These are phyloP conservation scores for Cryphonectria naterciae DNA, from an alignment of 2,329 filamentous ascomycete species.

Conservation along the genomic window DNA sequence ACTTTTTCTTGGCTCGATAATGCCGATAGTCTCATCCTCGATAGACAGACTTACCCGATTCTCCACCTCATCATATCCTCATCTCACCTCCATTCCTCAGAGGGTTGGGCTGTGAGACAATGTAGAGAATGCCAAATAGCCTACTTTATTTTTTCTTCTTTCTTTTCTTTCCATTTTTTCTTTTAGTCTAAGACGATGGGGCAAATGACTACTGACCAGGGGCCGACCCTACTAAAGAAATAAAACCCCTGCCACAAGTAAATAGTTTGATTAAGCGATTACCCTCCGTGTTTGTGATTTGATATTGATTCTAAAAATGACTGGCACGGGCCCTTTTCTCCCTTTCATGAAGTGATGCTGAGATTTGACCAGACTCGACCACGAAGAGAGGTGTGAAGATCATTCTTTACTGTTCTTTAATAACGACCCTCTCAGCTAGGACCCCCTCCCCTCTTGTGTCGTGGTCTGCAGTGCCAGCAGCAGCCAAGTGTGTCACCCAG, in stretches of 20 bases:
- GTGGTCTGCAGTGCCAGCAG: not conserved
- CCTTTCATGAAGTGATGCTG: not conserved
- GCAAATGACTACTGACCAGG: not conserved
- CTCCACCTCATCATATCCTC: not conserved
- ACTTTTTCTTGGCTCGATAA: not conserved
- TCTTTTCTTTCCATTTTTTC: not conserved
- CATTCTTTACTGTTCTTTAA: not conserved
- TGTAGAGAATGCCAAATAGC: not conserved
- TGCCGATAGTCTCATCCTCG: not conserved
- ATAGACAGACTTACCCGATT: not conserved
- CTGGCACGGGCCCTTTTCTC: slow-evolving; percentile 2
- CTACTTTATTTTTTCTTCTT: not conserved
- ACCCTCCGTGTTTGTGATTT: not conserved
- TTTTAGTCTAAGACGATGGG: not conserved
- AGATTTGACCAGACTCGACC: not conserved
- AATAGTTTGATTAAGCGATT: not conserved
- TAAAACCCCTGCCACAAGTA: not conserved
- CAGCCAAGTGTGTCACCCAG: not conserved
- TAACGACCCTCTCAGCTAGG: not conserved
- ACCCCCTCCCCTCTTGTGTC: not conserved
- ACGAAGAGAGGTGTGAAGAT: not conserved
- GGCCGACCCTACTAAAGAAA: not conserved
- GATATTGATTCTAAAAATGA: not conserved
- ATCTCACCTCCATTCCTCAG: not conserved
- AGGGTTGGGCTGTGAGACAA: not conserved